A percentile compares a stretch with the other conserved stretches of the same genome.
Evolutionary conservation across 164 flowering plant species (phyloP).

Genomic region (Piper longum): DNA sequence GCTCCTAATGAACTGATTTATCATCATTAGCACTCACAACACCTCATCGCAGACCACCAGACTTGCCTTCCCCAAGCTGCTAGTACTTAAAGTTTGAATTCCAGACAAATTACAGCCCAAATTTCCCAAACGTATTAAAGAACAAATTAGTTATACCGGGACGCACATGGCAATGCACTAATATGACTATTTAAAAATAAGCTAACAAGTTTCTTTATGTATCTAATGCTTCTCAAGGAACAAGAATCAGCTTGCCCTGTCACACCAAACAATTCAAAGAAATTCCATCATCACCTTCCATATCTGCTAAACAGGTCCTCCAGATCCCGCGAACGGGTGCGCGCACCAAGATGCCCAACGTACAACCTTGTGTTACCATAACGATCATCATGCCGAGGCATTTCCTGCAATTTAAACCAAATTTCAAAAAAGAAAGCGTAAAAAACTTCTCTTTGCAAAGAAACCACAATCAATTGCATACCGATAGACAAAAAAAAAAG

Average conservation of each 20-base stretch:
- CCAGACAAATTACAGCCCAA: too few species aligned
- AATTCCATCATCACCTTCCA: constrained; percentile 8
- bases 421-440: too few species aligned
- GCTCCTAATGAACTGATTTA: constrained; percentile 18
- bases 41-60: not conserved
- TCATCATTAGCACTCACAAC: constrained; percentile 5
- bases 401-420: not conserved
- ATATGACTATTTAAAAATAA: too few species aligned
- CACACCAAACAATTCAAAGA: not conserved
- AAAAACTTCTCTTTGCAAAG: too few species aligned
- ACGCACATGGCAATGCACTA: too few species aligned
- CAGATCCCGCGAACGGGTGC: constrained; percentile 12
- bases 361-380: constrained; percentile 10
- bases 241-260: not conserved
- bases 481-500: too few species aligned
- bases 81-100: not conserved
- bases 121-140: too few species aligned
- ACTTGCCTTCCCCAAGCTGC: not conserved
- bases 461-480: too few species aligned
- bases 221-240: too few species aligned
- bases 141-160: too few species aligned
- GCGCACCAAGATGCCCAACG: constrained; percentile 11
- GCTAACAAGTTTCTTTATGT: too few species aligned
- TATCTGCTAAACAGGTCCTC: constrained; percentile 16
- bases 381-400: constrained; percentile 14